A percentile compares a stretch with the other conserved stretches of the same genome.
Evolutionary conservation across 2,329 filamentous ascomycete genomes (phyloP).

Genomic region (Pseudogymnoascus sp.): DNA sequence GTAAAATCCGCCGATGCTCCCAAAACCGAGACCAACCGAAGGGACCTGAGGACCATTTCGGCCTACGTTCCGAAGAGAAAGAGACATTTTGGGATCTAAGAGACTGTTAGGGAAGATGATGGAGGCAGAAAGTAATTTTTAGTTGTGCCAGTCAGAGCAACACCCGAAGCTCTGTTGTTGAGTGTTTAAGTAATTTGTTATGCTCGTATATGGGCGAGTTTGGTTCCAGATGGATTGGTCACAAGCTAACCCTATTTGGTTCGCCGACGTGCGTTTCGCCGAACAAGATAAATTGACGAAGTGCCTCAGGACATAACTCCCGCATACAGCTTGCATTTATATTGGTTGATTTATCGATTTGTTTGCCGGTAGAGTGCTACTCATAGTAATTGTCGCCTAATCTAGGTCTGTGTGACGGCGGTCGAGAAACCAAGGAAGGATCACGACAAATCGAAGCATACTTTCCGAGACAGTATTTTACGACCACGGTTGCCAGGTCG

Average conservation of each 20-base stretch:
- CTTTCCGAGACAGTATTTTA: neutral
- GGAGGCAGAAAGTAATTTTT: neutral
- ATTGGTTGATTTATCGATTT: neutral
- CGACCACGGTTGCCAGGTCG: neutral
- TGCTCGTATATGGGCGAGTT: neutral
- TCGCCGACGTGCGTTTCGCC: neutral
- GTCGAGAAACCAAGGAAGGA: neutral
- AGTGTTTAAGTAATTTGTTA: neutral
- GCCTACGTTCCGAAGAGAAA: slow-evolving; percentile 23
- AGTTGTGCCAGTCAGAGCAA: neutral
- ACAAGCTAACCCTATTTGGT: neutral
- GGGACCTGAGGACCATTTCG: slow-evolving; percentile 23
- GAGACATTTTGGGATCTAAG: neutral
- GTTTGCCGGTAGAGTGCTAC: neutral
- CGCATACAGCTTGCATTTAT: neutral
- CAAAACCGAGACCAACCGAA: slow-evolving; percentile 22
- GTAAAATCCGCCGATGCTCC: slow-evolving; percentile 25
- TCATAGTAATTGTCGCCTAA: neutral
- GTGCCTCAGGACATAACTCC: neutral
- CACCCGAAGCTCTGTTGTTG: neutral
- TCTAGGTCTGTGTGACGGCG: neutral
- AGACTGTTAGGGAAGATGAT: neutral
- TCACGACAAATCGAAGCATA: neutral
- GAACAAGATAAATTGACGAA: neutral
- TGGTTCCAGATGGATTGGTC: neutral